These are phyloP conservation scores for Trifolium fragiferum DNA, from an alignment of 306 rosid genomes.

Conservation along the genomic window DNA sequence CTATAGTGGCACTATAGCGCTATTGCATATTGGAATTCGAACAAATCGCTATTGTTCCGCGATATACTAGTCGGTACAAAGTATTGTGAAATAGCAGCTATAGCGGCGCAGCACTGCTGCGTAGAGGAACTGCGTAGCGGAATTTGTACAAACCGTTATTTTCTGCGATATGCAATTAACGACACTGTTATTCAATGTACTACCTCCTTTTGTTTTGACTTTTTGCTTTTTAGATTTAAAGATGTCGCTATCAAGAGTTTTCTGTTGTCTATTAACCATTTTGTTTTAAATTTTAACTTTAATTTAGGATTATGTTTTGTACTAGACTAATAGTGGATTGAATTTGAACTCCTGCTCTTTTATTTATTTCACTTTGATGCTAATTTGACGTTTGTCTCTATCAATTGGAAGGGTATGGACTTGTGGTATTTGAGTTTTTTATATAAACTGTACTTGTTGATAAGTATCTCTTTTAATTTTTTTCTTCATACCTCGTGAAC, in stretches of 20 bases:
- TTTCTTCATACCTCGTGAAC: constrained; percentile 3
- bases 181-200: background rate
- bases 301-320: constrained; percentile 3
- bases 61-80: background rate
- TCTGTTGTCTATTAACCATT: constrained; percentile 6
- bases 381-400: background rate
- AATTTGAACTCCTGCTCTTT: constrained; percentile 24
- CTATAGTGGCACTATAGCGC: background rate
- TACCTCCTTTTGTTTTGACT: background rate
- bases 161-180: background rate
- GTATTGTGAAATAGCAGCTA: background rate
- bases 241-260: background rate
- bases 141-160: too few relatives aligned
- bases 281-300: background rate
- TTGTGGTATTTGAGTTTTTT: constrained; percentile 15
- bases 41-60: background rate
- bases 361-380: constrained; percentile 1
- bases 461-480: background rate
- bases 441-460: constrained; percentile 6
- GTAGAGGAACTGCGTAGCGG: background rate
- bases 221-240: background rate
- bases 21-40: background rate
- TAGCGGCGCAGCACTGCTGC: background rate
- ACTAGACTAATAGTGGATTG: background rate
- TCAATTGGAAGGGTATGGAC: constrained; percentile 27